Evolutionary conservation across 2,329 filamentous ascomycete species (phyloP), one percentile per base, ranked within the genome.

Genomic region (Aspergillus ochraceoroseus): DNA sequence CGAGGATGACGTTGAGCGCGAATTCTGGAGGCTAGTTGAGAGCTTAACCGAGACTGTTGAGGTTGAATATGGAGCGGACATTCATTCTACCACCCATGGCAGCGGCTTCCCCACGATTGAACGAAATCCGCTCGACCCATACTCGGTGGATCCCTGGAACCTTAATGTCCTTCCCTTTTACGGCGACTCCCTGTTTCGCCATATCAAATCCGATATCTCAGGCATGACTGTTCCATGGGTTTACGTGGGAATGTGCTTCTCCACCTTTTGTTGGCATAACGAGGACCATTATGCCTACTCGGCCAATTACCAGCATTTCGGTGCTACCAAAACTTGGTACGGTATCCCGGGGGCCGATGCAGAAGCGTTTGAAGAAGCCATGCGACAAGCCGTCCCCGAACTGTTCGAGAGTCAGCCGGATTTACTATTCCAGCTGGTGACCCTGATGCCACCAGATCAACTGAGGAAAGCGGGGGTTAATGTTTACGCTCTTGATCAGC

Each of bases 151-250:
- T 64, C 85, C 86, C 0, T 98, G 92, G 92, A 98, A 98, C 54
- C 72, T 98, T 40, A 98, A 94, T 56, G 82, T 94, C 32, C 75
- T 96, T 45, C 92, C 92, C 0, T 80, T 96, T 37, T 83, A 95
- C 51, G 80, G 84, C 1, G 90, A 96, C 37, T 95, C 89, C 32
- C 72, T 98, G 1, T 98, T 98, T 70, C 80, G 90, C 33, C 87
- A 98, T 55, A 96, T 98, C 72, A 96, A 96, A 63, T 87, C 90
- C 0, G 92, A 98, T 59, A 94, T 98, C 38, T 96, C 92, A 2
- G 92, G 92, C 25, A 98, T 98, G 92, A 98, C 92, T 0, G 90
- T 98, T 5, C 92, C 92, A 0, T 98, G 92, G 92, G 80, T 98
- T 3, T 98, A 98, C 59, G 92, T 98, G 3, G 92, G 92, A 47